Base-by-base conservation (phyloP, 306 rosid species). In the Pueraria montana region DNA sequence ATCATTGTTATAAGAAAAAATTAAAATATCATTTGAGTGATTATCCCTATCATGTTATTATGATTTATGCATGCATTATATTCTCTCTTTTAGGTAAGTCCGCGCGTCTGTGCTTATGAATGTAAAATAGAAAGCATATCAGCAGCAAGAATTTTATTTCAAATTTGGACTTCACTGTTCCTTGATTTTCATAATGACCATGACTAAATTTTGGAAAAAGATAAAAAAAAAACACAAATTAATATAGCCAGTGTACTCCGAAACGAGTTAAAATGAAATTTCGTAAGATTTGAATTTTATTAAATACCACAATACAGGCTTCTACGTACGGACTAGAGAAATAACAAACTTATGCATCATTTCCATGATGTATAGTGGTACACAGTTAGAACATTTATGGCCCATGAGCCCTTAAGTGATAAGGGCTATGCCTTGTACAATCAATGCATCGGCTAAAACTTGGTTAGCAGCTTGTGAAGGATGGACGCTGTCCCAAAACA, bases 401-500 rank as follows among this genome's bases (percentile, higher is more conserved):
- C 12, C 55, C 53, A 21, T 5, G n/a, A 34, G 62, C 85, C 81
- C 80, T 83, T 85, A 84, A 69, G 85, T 48, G 72, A 94, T 79
- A 73, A 92, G 94, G 87, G 87, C 3, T 11, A 94, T 80, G 79
- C 98, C 98, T 80, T 94, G 97, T 78, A 45, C 0, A 50, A 94
- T 68, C 86, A 94, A 67, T 27, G 93, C 88, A 84, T 92, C 95
- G 8, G 98, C 95, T 74, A 92, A 87, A 82, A 94, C 86, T 63
- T 85, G 88, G 72, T 94, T 94, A 52, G 98, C 95, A 55, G 94
- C 94, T 80, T 94, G 80, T 55, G 97, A 89, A 72, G 98, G 97
- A 86, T 94, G 98, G 64, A 90, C 98, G 13, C 95, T 88, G 78
- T 94, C 98, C 92, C 94, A 91, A 81, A 94, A 92, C 87, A 92